Evolutionary conservation across 2,329 filamentous ascomycete genomes (phyloP), one percentile per base, ranked within the genome.

Genomic region (Fusarium brevicatenulatum): DNA sequence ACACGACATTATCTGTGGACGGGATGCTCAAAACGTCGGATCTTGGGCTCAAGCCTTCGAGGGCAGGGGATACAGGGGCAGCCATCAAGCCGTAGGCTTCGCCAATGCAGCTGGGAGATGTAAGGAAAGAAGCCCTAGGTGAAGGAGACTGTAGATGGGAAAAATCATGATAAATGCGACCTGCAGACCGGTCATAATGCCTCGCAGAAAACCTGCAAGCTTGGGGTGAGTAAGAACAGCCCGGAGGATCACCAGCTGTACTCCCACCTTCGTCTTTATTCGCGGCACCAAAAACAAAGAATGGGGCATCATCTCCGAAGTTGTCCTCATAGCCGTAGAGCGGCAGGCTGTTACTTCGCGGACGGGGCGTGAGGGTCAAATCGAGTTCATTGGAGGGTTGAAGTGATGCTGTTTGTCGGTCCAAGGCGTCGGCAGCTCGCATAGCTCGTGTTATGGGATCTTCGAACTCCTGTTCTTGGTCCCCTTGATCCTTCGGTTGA

Each of bases 351-450:
- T 84, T 82, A 71, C 87, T 88, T 64, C 86, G 84, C 28, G 82
- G 82, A 4, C 85, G 83, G 21, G 71, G 70, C 4, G 72, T 73
- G 36, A 79, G 71, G 2, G 84, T 84, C 42, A 88, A 79, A 55
- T 88, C 86, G n/a, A 88, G 78, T 46, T 87, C 84, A 60, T 83
- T 82, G 53, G 76, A 82, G 1, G 83, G 82, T 69, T 91, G 88
- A n/a, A 90, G 78, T 28, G 81, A 86, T 53, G 85, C 87, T 0
- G 88, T 90, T 70, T 88, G 82, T 60, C 83, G 83, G 74, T 91
- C 87, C 42, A 91, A 82, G 5, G 85, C 86, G 62, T 91, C 89
- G 12, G 89, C 89, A 21, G 88, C 88, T 74, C 86, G 83, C 87
- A 90, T 91, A 40, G 88, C 88, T 73, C 81, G 83, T 28, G 83